Base-by-base conservation (phyloP, 495 filamentous ascomycete species). In the Tuber aestivum region DNA sequence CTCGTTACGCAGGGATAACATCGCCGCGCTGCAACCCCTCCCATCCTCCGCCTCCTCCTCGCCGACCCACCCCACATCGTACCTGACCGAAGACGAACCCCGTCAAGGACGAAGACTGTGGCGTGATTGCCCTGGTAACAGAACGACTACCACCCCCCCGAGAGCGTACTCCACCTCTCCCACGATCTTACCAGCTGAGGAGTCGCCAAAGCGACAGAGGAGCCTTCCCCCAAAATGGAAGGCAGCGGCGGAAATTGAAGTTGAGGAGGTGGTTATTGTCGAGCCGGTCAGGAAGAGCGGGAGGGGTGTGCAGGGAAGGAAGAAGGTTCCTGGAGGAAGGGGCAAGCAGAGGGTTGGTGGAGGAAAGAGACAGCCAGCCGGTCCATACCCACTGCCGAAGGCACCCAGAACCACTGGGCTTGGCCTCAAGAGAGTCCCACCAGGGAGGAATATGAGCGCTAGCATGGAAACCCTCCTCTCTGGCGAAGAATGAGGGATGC, bases 391-490 rank as follows among this genome's bases (percentile, higher is more conserved):
- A 3, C 56, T 7, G 14, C 56, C 27, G 14, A 65, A 65, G 56
- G 56, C 56, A 18, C 56, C 56, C 14, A 65, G 56, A 65, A n/a
- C 35, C 56, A 65, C 56, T 1, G 56, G 56, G 27, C 56, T 65
- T 32, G 56, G 27, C 56, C 56, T 65, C 56, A 65, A 65, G 56
- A 65, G 27, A 35, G 56, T 35, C 45, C 23, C 45, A 3, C 38
- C 40, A 9, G 35, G 23, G 21, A 78, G 75, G 72, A 77, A 82
- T 74, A 74, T 82, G 77, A 78, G 80, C n/a, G 73, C 80, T 72
- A 82, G 81, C 71, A 82, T 82, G 81, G 81, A 82, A 73, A 82
- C 81, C 16, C 75, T 82, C 50, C 74, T 82, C 35, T 82, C 80
- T 73, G 81, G 81, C 27, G 81, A 82, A 73, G 81, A 82, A 65